Percentiles rank a stretch among this genome's conserved stretches.
Evolutionary conservation across 2,329 filamentous ascomycete species (phyloP).

Genomic region (Colletotrichum sp.): DNA sequence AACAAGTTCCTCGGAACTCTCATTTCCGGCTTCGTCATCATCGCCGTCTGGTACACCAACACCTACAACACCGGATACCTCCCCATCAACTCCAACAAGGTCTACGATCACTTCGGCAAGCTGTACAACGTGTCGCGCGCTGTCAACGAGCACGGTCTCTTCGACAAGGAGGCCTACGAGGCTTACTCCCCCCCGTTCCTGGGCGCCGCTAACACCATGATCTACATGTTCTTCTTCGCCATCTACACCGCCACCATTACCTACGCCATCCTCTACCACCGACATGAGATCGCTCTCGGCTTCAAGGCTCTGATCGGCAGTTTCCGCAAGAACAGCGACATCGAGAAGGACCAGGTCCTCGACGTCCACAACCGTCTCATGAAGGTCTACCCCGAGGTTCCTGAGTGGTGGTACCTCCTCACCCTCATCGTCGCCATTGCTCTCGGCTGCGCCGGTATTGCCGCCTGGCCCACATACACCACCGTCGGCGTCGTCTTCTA

Average conservation of each 20-base stretch:
- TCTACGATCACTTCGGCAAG: constrained; percentile 53
- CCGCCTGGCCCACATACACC: constrained; percentile 55
- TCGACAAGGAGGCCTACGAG: constrained; percentile 50
- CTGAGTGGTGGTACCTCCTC: constrained; percentile 60
- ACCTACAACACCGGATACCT: constrained; percentile 62
- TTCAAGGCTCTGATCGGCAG: constrained; percentile 52
- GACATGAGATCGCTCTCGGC: constrained; percentile 54
- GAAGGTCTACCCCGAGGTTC: constrained; percentile 49
- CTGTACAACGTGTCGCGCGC: constrained; percentile 52
- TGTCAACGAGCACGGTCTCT: constrained; percentile 47
- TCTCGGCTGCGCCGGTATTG: constrained; percentile 51
- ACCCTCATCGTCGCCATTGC: constrained; percentile 48
- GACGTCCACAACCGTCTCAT: constrained; percentile 57
- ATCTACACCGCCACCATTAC: constrained; percentile 58
- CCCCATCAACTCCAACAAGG: constrained; percentile 56
- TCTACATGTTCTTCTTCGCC: constrained; percentile 62
- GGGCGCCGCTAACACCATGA: constrained; percentile 51
- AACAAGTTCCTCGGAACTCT: constrained; percentile 67
- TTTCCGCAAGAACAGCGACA: constrained; percentile 45
- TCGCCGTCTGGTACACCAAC: constrained; percentile 64
- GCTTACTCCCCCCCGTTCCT: constrained; percentile 58
- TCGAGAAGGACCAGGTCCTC: constrained; percentile 36
- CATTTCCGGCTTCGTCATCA: constrained; percentile 57
- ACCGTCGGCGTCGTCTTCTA: constrained; percentile 57
- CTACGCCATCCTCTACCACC: constrained; percentile 57